Evolutionary conservation across 345 rosid species (phyloP), one percentile per base, ranked within the genome.

Genomic region (Stellera chamaejasme): DNA sequence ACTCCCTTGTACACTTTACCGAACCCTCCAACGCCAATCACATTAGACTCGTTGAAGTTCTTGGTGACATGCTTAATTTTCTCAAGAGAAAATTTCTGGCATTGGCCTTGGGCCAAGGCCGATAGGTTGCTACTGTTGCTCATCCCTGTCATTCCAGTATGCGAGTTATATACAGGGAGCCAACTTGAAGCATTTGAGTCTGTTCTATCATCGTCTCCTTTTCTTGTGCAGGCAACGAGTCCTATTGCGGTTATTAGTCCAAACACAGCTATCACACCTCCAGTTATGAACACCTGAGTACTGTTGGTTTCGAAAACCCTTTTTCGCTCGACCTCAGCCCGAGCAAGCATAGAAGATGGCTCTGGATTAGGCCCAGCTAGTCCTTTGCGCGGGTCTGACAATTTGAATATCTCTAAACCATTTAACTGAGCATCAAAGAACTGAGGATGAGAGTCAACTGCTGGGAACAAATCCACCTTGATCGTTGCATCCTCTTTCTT

Each of bases 1-100:
- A 75, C 73, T 14, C 96, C 96, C 68, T 80, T 82, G 36, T 89
- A 84, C 53, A 93, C 99, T 71, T 89, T 93, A 36, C 97, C 94
- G 12, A 89, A 89, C 3, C 97, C 99, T 60, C 99, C 97, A 9
- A 89, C 85, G 13, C 91, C 96, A 11, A 89, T 78, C 10, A 84
- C 88, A 19, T 82, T 52, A 0, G 82, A 77, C 14, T 86, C 97
- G 6, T 81, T 77, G 23, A 89, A 84, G 70, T 77, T 76, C 57
- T 77, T 77, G 0, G 91, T 84, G 5, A 85, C 89, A 0, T 73
- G 72, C 73, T 68, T 81, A 6, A 93, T 84, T 75, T 88, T 90
- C 0, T 71, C 12, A 10, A 81, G 56, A 0, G 88, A 67, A 77
- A 93, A 93, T 43, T 82, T 91, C 11, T 87, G 67, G 52, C 92